Conservation (phyloP, 495 filamentous ascomycete genomes). For the Cercophora sp. region DNA sequence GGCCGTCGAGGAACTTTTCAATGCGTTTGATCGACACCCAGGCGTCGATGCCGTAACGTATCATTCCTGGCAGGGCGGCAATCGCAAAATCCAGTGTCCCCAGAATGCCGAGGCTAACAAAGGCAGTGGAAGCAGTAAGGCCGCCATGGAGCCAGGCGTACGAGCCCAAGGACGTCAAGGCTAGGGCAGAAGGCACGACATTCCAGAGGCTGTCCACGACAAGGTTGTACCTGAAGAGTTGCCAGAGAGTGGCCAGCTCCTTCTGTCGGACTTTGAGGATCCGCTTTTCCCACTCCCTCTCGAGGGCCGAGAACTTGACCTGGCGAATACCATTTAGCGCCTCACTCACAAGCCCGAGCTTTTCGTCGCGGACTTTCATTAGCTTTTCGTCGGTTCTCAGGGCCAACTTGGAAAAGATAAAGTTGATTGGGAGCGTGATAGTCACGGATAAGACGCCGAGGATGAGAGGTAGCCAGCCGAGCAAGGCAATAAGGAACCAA, state of each 20-base stretch:
- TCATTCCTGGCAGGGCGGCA: slow-evolving; percentile 64
- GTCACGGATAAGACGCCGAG: slow-evolving; percentile 58
- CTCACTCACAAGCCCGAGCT: slow-evolving; percentile 69
- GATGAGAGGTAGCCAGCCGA: slow-evolving; percentile 64
- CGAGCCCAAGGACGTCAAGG: slow-evolving; percentile 58
- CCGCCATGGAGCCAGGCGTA: slow-evolving; percentile 59
- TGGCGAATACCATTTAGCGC: slow-evolving; percentile 74
- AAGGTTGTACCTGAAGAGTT: slow-evolving; percentile 51
- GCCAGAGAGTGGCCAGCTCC: slow-evolving; percentile 61
- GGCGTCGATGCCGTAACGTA: slow-evolving; percentile 60
- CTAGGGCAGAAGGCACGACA: slow-evolving; percentile 60
- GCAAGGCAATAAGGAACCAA: slow-evolving; percentile 56
- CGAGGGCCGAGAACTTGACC: slow-evolving; percentile 76
- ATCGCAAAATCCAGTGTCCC: slow-evolving; percentile 62
- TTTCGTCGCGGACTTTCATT: slow-evolving; percentile 71
- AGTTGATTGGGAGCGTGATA: slow-evolving; percentile 60
- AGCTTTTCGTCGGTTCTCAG: slow-evolving; percentile 57
- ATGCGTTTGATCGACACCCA: slow-evolving; percentile 67
- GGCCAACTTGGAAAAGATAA: slow-evolving; percentile 59
- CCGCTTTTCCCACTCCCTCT: slow-evolving; percentile 65
- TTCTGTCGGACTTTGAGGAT: slow-evolving; percentile 56
- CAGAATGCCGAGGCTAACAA: slow-evolving; percentile 69
- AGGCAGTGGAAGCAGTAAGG: slow-evolving; percentile 66
- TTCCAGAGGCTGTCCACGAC: slow-evolving; percentile 63
- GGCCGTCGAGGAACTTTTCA: slow-evolving; percentile 62